Percentiles rank a stretch among this genome's conserved stretches.
phyloP scores from a whole-genome alignment of 2,329 filamentous ascomycete genomes.

The Colletotrichum endophyticum region DNA sequence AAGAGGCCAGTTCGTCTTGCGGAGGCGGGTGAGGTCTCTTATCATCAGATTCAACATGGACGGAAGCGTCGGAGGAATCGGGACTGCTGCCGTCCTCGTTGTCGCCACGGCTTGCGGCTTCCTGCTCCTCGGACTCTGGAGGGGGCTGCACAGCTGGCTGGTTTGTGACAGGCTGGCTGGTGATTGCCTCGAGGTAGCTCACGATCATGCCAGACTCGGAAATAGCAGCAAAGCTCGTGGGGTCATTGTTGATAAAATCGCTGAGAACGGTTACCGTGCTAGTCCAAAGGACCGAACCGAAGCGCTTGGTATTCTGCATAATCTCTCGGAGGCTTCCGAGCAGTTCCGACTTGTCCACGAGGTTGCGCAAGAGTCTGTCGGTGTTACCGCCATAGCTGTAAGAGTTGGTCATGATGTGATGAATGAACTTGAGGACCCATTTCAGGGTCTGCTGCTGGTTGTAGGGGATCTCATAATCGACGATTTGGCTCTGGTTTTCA shows the following conservation, averaged over 20 bases:
- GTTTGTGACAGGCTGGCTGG: conserved; percentile 51
- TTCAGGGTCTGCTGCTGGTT: conserved; percentile 93
- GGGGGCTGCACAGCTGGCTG: conserved; percentile 32
- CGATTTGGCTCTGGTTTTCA: conserved; percentile 75
- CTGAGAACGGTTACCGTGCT: conserved; percentile 90
- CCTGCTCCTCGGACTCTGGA: conserved; percentile 24
- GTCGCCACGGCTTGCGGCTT: conserved; percentile 23
- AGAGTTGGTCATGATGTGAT: conserved; percentile 88
- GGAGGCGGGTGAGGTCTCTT: conserved; percentile 58
- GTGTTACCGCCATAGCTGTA: conserved; percentile 76
- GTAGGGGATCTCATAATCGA: conserved; percentile 93
- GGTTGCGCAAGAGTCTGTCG: conserved; percentile 86
- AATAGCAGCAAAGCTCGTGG: conserved; percentile 95
- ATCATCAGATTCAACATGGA: conserved; percentile 43
- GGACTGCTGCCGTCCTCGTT: conserved; percentile 40
- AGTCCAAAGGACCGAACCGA: conserved; percentile 95
- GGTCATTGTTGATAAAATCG: conserved; percentile 98
- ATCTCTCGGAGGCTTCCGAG: conserved; percentile 80
- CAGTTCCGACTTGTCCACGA: conserved; percentile 91
- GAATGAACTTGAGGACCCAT: conserved; percentile 93
- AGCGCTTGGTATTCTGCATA: conserved; percentile 78
- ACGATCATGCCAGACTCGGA: conserved; percentile 91
- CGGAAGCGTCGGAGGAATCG: conserved; percentile 42
- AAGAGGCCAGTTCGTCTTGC: conserved; percentile 45
- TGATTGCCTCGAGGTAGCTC: conserved; percentile 84